These are phyloP conservation scores for Ogataea allantospora DNA, from an alignment of 805 yeast species.

Conservation along the genomic window DNA sequence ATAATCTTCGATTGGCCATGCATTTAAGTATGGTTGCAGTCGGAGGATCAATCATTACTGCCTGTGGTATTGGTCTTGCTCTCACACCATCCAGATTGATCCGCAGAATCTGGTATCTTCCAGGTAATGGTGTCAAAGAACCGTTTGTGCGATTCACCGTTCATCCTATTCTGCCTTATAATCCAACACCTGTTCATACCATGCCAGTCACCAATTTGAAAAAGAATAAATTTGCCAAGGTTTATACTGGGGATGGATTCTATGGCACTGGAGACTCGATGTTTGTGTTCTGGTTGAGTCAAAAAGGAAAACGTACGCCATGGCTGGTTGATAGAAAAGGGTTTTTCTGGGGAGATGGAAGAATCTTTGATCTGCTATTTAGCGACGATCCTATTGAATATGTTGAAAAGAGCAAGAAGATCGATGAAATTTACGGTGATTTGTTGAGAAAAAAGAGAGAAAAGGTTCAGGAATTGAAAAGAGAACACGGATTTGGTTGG, in stretches of 20 bases:
- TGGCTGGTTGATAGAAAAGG: constrained; percentile 85
- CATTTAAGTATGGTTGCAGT: constrained; percentile 35
- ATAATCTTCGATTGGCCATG: constrained; percentile 23
- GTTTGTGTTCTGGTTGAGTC: constrained; percentile 71
- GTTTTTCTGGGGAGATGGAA: constrained; percentile 91
- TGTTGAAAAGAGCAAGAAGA: constrained; percentile 53
- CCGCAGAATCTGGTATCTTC: constrained; percentile 74
- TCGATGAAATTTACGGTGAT: constrained; percentile 33
- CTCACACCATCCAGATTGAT: constrained; percentile 68
- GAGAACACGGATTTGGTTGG: constrained; percentile 62
- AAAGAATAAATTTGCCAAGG: constrained; percentile 60
- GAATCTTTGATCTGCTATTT: constrained; percentile 77
- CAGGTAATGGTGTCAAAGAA: constrained; percentile 51
- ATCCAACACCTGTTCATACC: constrained; percentile 72
- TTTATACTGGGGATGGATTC: constrained; percentile 86
- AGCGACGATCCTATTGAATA: constrained; percentile 76
- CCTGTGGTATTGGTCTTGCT: constrained; percentile 40
- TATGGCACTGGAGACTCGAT: constrained; percentile 79
- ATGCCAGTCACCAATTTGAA: constrained; percentile 56
- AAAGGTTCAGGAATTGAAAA: constrained; percentile 48
- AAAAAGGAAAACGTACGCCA: constrained; percentile 51
- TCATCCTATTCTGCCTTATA: constrained; percentile 73
- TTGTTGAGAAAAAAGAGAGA: constrained; percentile 40
- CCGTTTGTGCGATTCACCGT: constrained; percentile 57
- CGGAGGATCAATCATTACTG: constrained; percentile 42